Conservation (phyloP, 768 basidiomycete genomes). For the Hydnum rufescens region DNA sequence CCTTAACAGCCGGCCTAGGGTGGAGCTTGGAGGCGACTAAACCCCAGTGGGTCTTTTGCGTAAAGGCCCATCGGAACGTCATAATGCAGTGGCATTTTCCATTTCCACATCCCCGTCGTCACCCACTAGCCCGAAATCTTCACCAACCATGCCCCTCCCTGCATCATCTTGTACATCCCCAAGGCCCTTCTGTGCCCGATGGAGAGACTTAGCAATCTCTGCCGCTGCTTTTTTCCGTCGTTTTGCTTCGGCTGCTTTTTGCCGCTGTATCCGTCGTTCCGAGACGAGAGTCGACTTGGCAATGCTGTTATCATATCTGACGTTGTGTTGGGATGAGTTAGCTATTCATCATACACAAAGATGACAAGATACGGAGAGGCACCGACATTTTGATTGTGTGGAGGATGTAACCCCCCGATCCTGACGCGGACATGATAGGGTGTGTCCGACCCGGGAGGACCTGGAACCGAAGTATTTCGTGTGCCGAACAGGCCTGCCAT, state of each 20-base stretch:
- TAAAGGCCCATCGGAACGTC: too few species aligned
- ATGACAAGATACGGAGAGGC: background rate
- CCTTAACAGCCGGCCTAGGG: too few species aligned
- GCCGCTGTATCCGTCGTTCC: background rate
- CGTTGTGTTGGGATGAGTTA: background rate
- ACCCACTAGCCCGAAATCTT: background rate
- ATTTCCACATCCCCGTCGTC: background rate
- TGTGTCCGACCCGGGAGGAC: slow-evolving; percentile 93
- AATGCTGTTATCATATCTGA: background rate
- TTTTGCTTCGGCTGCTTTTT: background rate
- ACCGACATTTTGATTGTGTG: slow-evolving; percentile 66
- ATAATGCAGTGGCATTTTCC: too few species aligned
- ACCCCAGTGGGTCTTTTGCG: too few species aligned
- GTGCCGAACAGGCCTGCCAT: background rate
- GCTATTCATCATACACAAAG: background rate
- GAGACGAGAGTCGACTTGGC: background rate
- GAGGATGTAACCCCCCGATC: slow-evolving; percentile 74
- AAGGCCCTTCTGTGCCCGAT: background rate
- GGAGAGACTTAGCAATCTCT: too few species aligned
- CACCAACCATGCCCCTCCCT: background rate
- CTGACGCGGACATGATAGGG: slow-evolving; percentile 80
- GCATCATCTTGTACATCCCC: background rate
- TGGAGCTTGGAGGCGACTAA: too few species aligned
- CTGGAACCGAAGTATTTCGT: slow-evolving; percentile 13
- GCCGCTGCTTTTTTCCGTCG: background rate